A percentile compares a stretch with the other conserved stretches of the same genome.
Evolutionary conservation across 192 early-diverging fungal genomes (phyloP).

Genomic region (Gaertneriomyces sp.): DNA sequence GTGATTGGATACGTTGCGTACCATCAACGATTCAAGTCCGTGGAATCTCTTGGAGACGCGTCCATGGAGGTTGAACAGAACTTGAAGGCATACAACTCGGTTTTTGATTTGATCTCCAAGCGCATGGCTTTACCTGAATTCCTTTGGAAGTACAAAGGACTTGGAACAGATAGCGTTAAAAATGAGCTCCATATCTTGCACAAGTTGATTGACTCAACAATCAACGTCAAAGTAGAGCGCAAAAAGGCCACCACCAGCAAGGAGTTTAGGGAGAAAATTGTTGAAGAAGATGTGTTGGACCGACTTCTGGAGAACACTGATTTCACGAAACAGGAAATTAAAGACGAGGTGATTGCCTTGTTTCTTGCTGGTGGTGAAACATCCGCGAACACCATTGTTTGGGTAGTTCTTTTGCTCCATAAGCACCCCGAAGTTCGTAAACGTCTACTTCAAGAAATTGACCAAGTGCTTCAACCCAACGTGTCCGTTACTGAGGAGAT

Average conservation of each 20-base stretch:
- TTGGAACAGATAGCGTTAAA: not conserved
- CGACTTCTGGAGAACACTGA: conserved; percentile 22
- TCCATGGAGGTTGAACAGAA: too few species aligned
- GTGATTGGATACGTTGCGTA: conserved; percentile 1
- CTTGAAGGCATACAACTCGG: too few species aligned
- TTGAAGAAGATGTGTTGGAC: conserved; percentile 37
- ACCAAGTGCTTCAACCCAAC: conserved; percentile 8
- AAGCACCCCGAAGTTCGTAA: conserved; percentile 21
- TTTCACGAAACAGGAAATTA: conserved; percentile 38
- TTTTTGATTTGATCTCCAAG: too few species aligned
- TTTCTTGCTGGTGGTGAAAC: conserved; percentile 48
- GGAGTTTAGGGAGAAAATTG: not conserved
- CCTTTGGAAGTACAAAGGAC: conserved; percentile 9
- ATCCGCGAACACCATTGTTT: conserved; percentile 40
- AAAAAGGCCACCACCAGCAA: not conserved
- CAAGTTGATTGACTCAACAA: not conserved
- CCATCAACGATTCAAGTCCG: not conserved
- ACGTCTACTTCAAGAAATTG: conserved; percentile 21
- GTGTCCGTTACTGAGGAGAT: conserved; percentile 12
- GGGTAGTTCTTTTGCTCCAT: conserved; percentile 16
- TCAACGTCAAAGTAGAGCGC: not conserved
- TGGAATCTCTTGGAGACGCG: not conserved
- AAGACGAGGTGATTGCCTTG: conserved; percentile 40
- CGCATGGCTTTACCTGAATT: not conserved
- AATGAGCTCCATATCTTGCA: too few species aligned